These are phyloP conservation scores for Torrubiellomyces zombiae DNA, from an alignment of 2,329 filamentous ascomycete genomes.

Conservation along the genomic window DNA sequence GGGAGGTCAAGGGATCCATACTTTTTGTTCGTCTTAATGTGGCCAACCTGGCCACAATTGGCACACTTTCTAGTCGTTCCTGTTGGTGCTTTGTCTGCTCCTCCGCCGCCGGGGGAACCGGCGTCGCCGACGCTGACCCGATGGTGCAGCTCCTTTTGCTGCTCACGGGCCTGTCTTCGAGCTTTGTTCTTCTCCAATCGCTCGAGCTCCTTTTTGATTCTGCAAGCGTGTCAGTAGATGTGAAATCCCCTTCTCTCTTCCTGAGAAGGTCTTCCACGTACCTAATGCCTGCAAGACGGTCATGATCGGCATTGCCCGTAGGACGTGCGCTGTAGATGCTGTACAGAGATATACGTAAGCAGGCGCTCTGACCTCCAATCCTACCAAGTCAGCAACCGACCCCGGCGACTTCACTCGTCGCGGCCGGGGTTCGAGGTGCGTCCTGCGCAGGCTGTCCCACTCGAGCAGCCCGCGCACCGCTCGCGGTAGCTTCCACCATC, in stretches of 20 bases:
- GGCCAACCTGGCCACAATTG: constrained; percentile 89
- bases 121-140: constrained; percentile 25
- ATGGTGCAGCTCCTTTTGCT: constrained; percentile 56
- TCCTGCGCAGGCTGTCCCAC: constrained; percentile 7
- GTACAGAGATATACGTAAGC: constrained; percentile 22
- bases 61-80: constrained; percentile 85
- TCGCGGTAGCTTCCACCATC: constrained; percentile 7
- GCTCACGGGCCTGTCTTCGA: constrained; percentile 75
- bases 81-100: constrained; percentile 33
- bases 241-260: too few relatives aligned
- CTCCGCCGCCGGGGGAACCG: constrained; percentile 29
- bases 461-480: constrained; percentile 7
- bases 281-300: constrained; percentile 29
- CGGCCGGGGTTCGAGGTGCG: constrained; percentile 1
- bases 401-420: constrained; percentile 14
- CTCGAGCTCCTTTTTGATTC: constrained; percentile 48
- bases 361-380: constrained; percentile 16
- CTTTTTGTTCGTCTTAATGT: constrained; percentile 99
- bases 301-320: constrained; percentile 32
- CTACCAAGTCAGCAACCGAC: constrained; percentile 13
- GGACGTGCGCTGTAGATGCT: constrained; percentile 33
- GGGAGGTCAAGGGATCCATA: constrained; percentile 27
- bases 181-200: constrained; percentile 86
- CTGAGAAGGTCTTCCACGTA: constrained; percentile 10
- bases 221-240: constrained; percentile 3